A percentile compares a stretch with the other conserved stretches of the same genome.
Conservation (phyloP, 2,329 filamentous ascomycete genomes). For the Parascedosporium putredinis region DNA sequence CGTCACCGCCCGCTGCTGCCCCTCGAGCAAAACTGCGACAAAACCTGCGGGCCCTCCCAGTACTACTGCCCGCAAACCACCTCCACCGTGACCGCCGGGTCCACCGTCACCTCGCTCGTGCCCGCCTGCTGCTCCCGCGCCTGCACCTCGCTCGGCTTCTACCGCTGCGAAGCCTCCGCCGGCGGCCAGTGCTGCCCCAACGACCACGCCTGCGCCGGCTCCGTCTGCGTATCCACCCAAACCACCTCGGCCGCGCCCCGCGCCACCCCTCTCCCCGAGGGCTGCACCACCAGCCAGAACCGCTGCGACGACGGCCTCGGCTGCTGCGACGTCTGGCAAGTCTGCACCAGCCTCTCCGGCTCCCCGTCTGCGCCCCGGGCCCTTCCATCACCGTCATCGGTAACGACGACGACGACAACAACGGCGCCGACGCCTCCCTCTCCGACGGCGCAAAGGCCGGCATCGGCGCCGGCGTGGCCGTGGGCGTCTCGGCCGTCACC, state of each 20-base stretch:
- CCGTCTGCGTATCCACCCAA: slow-evolving; percentile 14
- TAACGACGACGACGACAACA: slow-evolving; percentile 16
- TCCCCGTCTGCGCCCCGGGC: slow-evolving; percentile 28
- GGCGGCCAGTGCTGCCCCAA: slow-evolving; percentile 41
- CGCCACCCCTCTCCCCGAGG: slow-evolving; percentile 25
- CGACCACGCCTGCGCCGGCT: slow-evolving; percentile 29
- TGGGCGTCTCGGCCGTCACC: slow-evolving; percentile 30
- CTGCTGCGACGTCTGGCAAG: slow-evolving; percentile 36
- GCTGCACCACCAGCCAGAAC: slow-evolving; percentile 35
- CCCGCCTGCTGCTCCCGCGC: slow-evolving; percentile 28
- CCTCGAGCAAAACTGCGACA: slow-evolving; percentile 29
- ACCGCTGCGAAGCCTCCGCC: slow-evolving; percentile 30
- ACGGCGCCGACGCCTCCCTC: slow-evolving; percentile 18
- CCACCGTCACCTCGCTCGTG: slow-evolving; percentile 15
- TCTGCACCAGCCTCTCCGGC: slow-evolving; percentile 28
- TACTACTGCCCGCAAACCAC: slow-evolving; percentile 18
- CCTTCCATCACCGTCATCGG: slow-evolving; percentile 22
- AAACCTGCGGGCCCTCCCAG: slow-evolving; percentile 24
- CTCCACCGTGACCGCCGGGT: slow-evolving; percentile 10
- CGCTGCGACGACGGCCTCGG: slow-evolving; percentile 34
- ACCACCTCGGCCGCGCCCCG: slow-evolving; percentile 15
- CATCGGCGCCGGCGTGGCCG: slow-evolving; percentile 42
- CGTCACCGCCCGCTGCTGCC: slow-evolving; percentile 28
- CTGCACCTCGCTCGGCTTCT: slow-evolving; percentile 31
- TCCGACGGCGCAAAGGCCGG: slow-evolving; percentile 44